Base-by-base conservation (phyloP, 345 rosid species). In the Linum usitatissimum region DNA sequence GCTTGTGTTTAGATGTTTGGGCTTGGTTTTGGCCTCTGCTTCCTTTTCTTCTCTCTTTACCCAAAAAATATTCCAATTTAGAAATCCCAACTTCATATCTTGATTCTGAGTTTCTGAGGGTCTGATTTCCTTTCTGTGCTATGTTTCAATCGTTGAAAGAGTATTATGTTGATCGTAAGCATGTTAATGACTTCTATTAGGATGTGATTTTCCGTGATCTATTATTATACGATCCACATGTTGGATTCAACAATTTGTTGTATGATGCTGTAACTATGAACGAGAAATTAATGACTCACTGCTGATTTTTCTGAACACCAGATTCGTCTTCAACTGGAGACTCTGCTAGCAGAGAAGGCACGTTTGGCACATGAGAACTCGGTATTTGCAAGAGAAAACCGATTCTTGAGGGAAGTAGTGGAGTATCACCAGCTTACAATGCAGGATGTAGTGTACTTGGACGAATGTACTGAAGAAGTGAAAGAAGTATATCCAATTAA, bases 401-500 rank as follows among this genome's bases (percentile, higher is more conserved):
- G 77, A 30, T 73, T 73, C 63, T 48, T 73, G 6, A 64, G 73
- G 70, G 77, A 73, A 59, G 73, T 73, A 36, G 77, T 73, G 12
- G 77, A 73, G 62, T 73, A 73, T 64, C 77, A 73, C 61, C 73
- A 68, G 65, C 70, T 73, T 23, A 73, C 77, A 2, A 73, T 73
- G 77, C 77, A 73, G 49, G 77, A 68, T 64, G 77, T 73, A 15
- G 67, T 73, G 0, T 73, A 73, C 64, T 38, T 73, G n/a, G 77
- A 73, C 53, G 77, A 73, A 61, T 66, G 77, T 31, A 73, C 73
- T 18, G 77, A 73, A 63, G 77, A 73, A 68, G 73, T 73, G 30
- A 68, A 69, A 12, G 77, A 73, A 68, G 77, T 73, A 55, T 73
- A 73, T 65, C 64, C 98, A 28, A 68, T 75, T 61, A 84, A 77